Evolutionary conservation across 768 basidiomycete genomes (phyloP), one percentile per base, ranked within the genome.

Genomic region (Tephrocybe sp.): DNA sequence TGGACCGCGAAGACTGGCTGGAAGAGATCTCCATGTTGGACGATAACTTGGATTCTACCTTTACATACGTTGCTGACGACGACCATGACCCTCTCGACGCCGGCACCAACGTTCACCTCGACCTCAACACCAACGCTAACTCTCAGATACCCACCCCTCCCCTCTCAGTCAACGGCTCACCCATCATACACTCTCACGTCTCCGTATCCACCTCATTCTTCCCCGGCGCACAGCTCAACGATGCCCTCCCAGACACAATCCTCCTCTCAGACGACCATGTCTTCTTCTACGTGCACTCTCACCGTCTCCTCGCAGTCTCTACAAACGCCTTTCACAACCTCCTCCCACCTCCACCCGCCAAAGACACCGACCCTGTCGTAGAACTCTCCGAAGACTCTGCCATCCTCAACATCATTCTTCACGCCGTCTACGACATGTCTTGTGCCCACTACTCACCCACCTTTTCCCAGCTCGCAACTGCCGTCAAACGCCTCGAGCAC

Each of bases 141-240:
- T 30, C 45, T 27, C 82, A 84, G 57, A 69, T 84, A 11, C 85
- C 86, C 25, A 87, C 86, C 2, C 84, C 85, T 19, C 86, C 85
- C 27, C 75, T 76, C 55, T 80, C 75, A 30, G 65, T 73, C 44
- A 72, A 75, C 49, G 73, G 73, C 35, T 75, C 75, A 7, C 76
- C 77, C 1, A 57, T 67, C 38, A 16, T 77, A 66, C 39, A 68
- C 74, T 2, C 50, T 18, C 69, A 75, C 44, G 84, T 92, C 48
- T 89, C 89, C 1, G 82, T 92, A 28, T 91, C 89, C 13, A 92
- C 90, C 22, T 88, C 88, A 0, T 92, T 92, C 68, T 84, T 79
- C 60, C 88, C 89, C 2, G 82, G 79, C 30, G 82, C 86, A 3
- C 78, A 82, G 51, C 76, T 78, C 52, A 72, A 79, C 28, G 58